A percentile compares a stretch with the other conserved stretches of the same genome.
Evolutionary conservation across 75 land plant genomes (phyloP).

Genomic region (Pinus albicaulis): DNA sequence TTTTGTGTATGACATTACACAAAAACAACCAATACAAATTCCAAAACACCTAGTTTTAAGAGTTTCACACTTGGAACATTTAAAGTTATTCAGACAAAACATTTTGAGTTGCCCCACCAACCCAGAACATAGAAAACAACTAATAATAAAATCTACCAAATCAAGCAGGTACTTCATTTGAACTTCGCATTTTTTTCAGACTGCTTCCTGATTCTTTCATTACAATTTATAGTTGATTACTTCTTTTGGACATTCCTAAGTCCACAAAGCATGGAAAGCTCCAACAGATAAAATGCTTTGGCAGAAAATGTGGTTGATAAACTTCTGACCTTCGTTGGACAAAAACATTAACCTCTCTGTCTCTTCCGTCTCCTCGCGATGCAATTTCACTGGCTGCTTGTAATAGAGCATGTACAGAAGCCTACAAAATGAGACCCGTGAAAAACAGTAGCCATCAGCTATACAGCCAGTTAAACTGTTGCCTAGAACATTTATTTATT

Average conservation of each 20-base stretch:
- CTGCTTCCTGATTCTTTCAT: not conserved
- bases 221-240: slow-evolving; percentile 1
- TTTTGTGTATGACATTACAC: not conserved
- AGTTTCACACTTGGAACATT: not conserved
- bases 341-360: slow-evolving; percentile 71
- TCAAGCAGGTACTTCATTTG: too few species aligned
- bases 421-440: slow-evolving; percentile 44
- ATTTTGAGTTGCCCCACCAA: not conserved
- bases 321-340: slow-evolving; percentile 76
- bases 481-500: not conserved
- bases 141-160: too few species aligned
- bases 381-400: slow-evolving; percentile 91
- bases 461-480: not conserved
- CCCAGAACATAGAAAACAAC: too few species aligned
- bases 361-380: slow-evolving; percentile 74
- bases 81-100: not conserved
- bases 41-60: not conserved
- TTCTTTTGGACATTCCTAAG: not conserved
- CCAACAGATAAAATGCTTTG: not conserved
- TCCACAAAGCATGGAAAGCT: not conserved
- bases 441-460: not conserved
- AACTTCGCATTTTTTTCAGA: not conserved
- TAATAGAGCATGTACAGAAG: slow-evolving; percentile 76
- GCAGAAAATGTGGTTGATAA: not conserved
- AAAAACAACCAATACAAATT: not conserved